Percentiles rank a stretch among this genome's conserved stretches.
Conservation (phyloP, 176 grass and related monocot genomes). For the Carex parvula region DNA sequence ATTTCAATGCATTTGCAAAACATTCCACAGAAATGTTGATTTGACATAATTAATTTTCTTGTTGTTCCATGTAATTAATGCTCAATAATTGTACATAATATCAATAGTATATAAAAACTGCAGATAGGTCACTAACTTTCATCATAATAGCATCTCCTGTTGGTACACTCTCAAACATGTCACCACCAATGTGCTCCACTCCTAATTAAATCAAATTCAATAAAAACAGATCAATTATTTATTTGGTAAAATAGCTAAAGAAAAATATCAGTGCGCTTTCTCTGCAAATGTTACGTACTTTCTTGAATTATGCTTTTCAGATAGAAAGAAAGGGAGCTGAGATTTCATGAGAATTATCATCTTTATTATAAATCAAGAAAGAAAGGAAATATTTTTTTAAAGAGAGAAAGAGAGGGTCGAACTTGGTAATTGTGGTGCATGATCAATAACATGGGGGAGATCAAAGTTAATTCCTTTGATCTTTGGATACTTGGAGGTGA, state of each 20-base stretch:
- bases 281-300: not conserved
- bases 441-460: slow-evolving; percentile 90
- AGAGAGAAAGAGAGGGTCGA: not conserved
- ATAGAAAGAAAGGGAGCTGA: not conserved
- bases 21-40: not conserved
- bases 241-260: too few species aligned
- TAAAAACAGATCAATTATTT: not conserved
- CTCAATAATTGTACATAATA: not conserved
- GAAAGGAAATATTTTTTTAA: not conserved
- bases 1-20: not conserved
- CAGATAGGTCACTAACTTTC: slow-evolving; percentile 37
- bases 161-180: slow-evolving; percentile 79
- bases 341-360: not conserved
- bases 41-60: not conserved
- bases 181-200: slow-evolving; percentile 67
- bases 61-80: not conserved
- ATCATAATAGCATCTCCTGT: slow-evolving; percentile 71
- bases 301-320: not conserved
- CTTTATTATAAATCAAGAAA: not conserved
- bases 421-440: slow-evolving; percentile 62
- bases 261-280: not conserved
- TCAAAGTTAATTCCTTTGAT: slow-evolving; percentile 80
- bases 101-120: not conserved
- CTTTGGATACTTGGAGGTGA: slow-evolving; percentile 37
- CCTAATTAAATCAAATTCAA: slow-evolving; percentile 21